Conservation (phyloP, 208 protist species). For the Leishmania braziliensis region DNA sequence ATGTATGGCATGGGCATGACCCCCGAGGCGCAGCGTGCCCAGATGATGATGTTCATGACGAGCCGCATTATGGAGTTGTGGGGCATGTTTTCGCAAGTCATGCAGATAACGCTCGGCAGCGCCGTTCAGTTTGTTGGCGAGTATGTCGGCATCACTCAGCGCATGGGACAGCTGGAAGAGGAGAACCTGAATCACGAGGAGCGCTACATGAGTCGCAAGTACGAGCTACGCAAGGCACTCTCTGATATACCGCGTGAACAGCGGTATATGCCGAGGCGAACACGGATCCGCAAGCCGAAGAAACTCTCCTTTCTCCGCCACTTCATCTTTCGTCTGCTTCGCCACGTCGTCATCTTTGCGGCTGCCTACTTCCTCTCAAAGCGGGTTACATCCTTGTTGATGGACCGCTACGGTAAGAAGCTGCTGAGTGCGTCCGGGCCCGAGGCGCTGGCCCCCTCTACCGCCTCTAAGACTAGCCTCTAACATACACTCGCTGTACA, state of each 20-base stretch:
- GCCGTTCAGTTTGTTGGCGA: constrained; percentile 81
- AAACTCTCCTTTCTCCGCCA: constrained; percentile 35
- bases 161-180: constrained; percentile 50
- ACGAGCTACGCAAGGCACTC: constrained; percentile 43
- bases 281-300: constrained; percentile 18
- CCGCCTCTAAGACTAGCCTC: constrained; percentile 17
- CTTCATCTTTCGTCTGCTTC: constrained; percentile 36
- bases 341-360: constrained; percentile 39
- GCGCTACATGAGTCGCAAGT: constrained; percentile 37
- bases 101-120: constrained; percentile 85
- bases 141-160: constrained; percentile 81
- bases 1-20: constrained; percentile 83
- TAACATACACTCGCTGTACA: not conserved
- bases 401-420: constrained; percentile 18
- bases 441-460: not conserved
- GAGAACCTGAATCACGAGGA: constrained; percentile 57
- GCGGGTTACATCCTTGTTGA: constrained; percentile 26
- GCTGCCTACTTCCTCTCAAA: constrained; percentile 46
- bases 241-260: constrained; percentile 40
- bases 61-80: constrained; percentile 84
- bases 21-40: constrained; percentile 77
- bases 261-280: constrained; percentile 31
- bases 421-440: constrained; percentile 16
- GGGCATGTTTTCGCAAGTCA: constrained; percentile 84
- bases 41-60: constrained; percentile 92